Base-by-base conservation (phyloP, 1,284 basidiomycete species). In the Boletus mariae region DNA sequence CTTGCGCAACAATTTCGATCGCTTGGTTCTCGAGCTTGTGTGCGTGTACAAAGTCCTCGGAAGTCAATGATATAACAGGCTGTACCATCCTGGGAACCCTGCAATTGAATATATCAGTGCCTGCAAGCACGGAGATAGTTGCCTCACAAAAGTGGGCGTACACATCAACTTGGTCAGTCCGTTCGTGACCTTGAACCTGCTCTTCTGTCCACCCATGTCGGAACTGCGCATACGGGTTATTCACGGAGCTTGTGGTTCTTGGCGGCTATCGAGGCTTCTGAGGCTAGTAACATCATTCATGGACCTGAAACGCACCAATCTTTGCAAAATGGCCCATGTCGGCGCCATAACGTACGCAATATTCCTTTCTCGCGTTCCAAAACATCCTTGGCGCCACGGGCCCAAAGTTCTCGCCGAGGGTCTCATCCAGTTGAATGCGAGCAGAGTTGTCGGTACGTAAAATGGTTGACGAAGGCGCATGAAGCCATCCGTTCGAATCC, bases 201-300 rank as follows among this genome's bases (percentile, higher is more conserved):
- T 11, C 29, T 31, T 62, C 88, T 87, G 75, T 84, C 84, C 86
- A 90, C 4, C 85, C 85, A 58, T 85, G 77, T 15, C 82, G 79
- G 72, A 94, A 93, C 67, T 93, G 91, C 1, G 90, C 85, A 63
- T 94, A 94, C 0, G 90, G 90, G 63, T 93, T 93, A 52, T 88
- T 85, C 46, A 83, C 70, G 0, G 87, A 86, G 91, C 56, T 78
- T 82, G 68, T 93, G 90, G 62, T 92, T 92, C 75, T 94, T 92
- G 26, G 87, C 80, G 23, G 87, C 87, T 87, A 51, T 28, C 25
- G n/a, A 34, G 3, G 7, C 38, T 17, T n/a, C 5, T 46, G 13
- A 28, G 6, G n/a, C 9, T 11, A 34, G 15, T 20, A 10, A 13
- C 9, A 23, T 3, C 28, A 17, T 29, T 28, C 26, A 35, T 9